Conservation (phyloP, 2,329 filamentous ascomycete genomes). For the Ramularia endophylla region DNA sequence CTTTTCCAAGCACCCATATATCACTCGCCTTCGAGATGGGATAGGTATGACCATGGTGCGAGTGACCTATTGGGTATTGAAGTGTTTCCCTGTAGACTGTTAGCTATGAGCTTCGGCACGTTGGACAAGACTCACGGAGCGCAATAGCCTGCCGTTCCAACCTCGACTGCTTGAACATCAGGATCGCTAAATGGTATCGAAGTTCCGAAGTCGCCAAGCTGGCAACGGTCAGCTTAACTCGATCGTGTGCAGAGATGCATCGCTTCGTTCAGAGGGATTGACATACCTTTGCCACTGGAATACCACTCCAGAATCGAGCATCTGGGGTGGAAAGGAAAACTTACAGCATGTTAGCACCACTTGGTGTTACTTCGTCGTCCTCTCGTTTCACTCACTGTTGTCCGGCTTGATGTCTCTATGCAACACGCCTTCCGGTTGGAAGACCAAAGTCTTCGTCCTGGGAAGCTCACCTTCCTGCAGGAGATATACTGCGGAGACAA, state of each 20-base stretch:
- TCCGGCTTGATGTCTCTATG: background rate
- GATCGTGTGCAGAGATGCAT: too few relatives aligned
- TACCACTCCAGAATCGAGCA: background rate
- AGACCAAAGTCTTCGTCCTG: background rate
- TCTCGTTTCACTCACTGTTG: background rate
- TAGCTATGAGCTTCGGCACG: too few relatives aligned
- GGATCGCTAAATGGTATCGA: background rate
- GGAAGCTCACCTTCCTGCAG: background rate
- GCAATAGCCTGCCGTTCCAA: background rate
- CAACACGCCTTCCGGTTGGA: background rate
- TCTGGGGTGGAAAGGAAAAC: background rate
- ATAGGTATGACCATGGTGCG: too few relatives aligned
- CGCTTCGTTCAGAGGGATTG: too few relatives aligned
- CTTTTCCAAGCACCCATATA: slow-evolving; percentile 2
- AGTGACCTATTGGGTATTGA: too few relatives aligned
- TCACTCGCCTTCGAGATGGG: background rate
- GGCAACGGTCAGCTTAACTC: too few relatives aligned
- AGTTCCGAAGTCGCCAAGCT: background rate
- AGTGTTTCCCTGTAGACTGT: too few relatives aligned
- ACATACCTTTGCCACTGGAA: background rate
- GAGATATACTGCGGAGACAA: background rate
- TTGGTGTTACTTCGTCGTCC: too few relatives aligned
- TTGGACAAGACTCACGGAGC: background rate
- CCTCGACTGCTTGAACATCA: background rate
- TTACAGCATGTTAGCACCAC: background rate